Evolutionary conservation across 148 eudicot genomes (phyloP).

Genomic region (Arbutus unedo): DNA sequence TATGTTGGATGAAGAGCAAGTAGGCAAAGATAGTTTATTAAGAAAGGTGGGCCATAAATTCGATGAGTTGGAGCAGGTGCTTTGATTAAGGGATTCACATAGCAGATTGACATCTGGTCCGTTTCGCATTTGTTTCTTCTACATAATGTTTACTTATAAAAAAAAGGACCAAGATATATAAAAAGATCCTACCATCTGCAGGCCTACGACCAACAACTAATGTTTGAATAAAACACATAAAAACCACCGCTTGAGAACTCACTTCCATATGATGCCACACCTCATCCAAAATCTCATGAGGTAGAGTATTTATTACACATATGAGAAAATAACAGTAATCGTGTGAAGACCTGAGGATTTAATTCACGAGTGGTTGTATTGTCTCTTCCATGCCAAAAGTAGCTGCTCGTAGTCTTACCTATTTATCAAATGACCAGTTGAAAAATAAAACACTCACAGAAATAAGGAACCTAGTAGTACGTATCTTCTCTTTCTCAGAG

Average conservation of each 20-base stretch:
- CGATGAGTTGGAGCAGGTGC: background rate
- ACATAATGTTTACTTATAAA: background rate
- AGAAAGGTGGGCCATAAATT: background rate
- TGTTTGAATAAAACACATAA: background rate
- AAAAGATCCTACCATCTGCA: background rate
- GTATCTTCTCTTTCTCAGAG: background rate
- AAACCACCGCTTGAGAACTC: background rate
- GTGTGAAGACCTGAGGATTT: slow-evolving; percentile 65
- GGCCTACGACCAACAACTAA: background rate
- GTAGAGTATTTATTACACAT: no score
- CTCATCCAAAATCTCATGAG: background rate
- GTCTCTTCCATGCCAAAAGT: slow-evolving; percentile 98
- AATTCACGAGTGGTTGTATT: slow-evolving; percentile 61
- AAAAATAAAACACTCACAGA: background rate
- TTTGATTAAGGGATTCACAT: background rate
- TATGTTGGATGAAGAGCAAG: background rate
- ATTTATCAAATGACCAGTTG: background rate
- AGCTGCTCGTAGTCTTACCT: slow-evolving; percentile 54
- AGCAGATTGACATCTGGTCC: background rate
- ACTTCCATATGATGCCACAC: background rate
- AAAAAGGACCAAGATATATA: no score
- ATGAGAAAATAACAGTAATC: background rate
- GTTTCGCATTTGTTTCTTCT: background rate
- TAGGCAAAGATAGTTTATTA: background rate
- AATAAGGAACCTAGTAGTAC: background rate